Base-by-base conservation (phyloP, 2,329 filamentous ascomycete genomes). In the Curvularia hawaiiensis region DNA sequence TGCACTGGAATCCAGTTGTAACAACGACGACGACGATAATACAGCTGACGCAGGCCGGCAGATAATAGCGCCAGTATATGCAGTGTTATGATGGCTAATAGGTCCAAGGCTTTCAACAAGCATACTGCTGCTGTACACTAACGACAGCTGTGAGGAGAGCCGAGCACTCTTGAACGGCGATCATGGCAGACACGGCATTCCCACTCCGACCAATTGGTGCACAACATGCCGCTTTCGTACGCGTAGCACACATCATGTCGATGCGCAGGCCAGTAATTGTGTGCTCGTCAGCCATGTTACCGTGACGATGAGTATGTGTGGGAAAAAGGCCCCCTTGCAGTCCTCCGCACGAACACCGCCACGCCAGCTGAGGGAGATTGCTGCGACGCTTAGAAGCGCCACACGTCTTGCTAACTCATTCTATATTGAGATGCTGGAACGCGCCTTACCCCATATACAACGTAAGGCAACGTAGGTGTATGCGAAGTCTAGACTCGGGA, bases 81-180 rank as follows among this genome's bases (percentile, higher is more conserved):
- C 47, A 44, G 35, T 51, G 38, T 28, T 18, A 49, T 41, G 43
- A 41, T 40, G 53, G 31, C 2, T 24, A 30, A 30, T 11, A 26
- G 20, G 16, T 39, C 14, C 46, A 16, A 38, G 35, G 11, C 18
- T 14, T 11, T 40, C 39, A 51, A 56, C 54, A 41, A 40, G 12
- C 41, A 33, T 26, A 41, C 33, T 48, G 30, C 28, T 49, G 50
- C 20, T 54, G 43, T 26, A 38, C 35, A 18, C 35, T 38, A 26
- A 45, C 40, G 50, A 56, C 26, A 28, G 50, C 31, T 41, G 46
- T 55, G 56, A 55, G 56, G 56, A 58, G 56, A 58, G 56, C 56
- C 56, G 56, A 51, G 56, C 40, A 47, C 14, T 40, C 56, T 55
- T 50, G 56, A 47, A 35, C 41, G 47, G 41, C 56, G 52, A 58